phyloP scores from a whole-genome alignment of 1,139 yeast species.

The Geotrichum siamense region DNA sequence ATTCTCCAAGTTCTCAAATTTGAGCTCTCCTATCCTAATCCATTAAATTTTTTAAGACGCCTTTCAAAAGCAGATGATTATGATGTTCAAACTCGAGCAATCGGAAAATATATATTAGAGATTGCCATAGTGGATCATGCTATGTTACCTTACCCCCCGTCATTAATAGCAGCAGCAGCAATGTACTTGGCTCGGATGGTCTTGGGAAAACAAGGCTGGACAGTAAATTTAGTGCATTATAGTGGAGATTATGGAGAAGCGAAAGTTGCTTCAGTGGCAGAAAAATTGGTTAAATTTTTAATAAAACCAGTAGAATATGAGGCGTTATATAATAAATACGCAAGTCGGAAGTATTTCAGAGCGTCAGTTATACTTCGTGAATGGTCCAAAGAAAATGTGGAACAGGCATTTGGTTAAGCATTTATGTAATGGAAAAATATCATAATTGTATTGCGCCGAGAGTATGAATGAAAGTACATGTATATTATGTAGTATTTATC shows the following conservation, averaged over 20 bases:
- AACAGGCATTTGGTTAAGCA: too few relatives aligned
- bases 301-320: constrained; percentile 80
- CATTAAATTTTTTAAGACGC: constrained; percentile 88
- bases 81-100: constrained; percentile 87
- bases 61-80: constrained; percentile 93
- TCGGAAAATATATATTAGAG: constrained; percentile 84
- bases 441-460: constrained; percentile 72
- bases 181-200: constrained; percentile 82
- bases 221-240: constrained; percentile 76
- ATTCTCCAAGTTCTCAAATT: constrained; percentile 69
- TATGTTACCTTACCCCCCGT: constrained; percentile 72
- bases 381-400: constrained; percentile 42
- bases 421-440: too few relatives aligned
- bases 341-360: constrained; percentile 83
- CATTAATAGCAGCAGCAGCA: constrained; percentile 64
- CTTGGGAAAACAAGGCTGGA: constrained; percentile 50
- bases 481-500: too few relatives aligned
- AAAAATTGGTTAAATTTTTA: constrained; percentile 68
- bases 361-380: constrained; percentile 82
- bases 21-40: constrained; percentile 83
- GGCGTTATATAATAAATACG: constrained; percentile 89
- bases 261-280: constrained; percentile 64
- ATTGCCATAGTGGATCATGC: constrained; percentile 74
- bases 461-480: too few relatives aligned
- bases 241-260: constrained; percentile 79